Conservation (phyloP, 768 basidiomycete genomes). For the Rhodotorula diobovata region DNA sequence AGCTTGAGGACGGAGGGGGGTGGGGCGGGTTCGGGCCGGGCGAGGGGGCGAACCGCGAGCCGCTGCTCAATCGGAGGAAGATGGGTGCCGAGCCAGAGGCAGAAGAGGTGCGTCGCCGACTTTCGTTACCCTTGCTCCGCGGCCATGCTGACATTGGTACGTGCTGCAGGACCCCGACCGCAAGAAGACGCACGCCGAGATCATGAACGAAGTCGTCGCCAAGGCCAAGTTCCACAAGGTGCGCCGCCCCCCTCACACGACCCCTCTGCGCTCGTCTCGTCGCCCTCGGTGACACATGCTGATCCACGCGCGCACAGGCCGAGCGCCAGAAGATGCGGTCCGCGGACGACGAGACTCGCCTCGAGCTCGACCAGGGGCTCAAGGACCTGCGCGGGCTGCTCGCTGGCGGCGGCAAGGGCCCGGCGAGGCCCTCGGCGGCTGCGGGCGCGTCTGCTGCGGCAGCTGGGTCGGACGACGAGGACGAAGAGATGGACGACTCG, state of each 20-base stretch:
- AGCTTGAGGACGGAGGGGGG: constrained; percentile 47
- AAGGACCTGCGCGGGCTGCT: constrained; percentile 72
- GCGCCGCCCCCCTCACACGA: constrained; percentile 39
- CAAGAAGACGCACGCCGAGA: constrained; percentile 89
- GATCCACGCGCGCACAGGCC: constrained; percentile 53
- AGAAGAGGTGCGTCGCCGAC: constrained; percentile 17
- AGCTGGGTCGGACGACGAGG: constrained; percentile 34
- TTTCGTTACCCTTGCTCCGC: background rate
- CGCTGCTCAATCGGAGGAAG: constrained; percentile 30
- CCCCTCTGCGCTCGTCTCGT: background rate
- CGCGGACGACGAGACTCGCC: constrained; percentile 75
- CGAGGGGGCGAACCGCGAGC: constrained; percentile 27
- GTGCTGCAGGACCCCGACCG: constrained; percentile 49
- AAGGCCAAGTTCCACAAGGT: constrained; percentile 97
- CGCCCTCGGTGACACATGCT: background rate
- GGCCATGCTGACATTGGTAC: no score
- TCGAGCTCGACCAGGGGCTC: constrained; percentile 83
- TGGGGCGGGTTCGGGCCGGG: constrained; percentile 33
- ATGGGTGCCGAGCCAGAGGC: constrained; percentile 21
- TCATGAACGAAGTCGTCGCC: constrained; percentile 95
- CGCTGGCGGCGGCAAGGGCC: constrained; percentile 24
- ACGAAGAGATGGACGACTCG: constrained; percentile 45
- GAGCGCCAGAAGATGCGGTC: constrained; percentile 83
- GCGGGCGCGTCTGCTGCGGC: constrained; percentile 38
- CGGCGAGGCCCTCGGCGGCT: background rate